Evolutionary conservation across 495 filamentous ascomycete species (phyloP).

Genomic region (Tuber brumale): DNA sequence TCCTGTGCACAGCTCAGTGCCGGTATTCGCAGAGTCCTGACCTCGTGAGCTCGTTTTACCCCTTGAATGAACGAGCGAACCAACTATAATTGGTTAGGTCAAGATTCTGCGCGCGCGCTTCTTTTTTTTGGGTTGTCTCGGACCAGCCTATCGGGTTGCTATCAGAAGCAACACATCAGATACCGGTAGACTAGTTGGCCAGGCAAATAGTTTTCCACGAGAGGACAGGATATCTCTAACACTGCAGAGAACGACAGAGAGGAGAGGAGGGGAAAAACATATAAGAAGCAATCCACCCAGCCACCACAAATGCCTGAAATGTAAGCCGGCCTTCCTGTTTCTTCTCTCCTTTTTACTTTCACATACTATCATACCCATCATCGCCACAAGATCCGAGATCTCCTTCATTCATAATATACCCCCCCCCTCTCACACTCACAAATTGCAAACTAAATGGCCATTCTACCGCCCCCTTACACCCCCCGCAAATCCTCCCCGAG

Average conservation of each 20-base stretch:
- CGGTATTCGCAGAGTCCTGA: neutral
- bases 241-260: neutral
- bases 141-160: neutral
- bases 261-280: neutral
- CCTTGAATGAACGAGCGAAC: neutral
- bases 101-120: neutral
- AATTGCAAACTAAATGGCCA: slow-evolving; percentile 27
- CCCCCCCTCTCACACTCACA: neutral
- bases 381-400: slow-evolving; percentile 3
- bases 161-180: neutral
- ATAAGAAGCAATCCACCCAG: slow-evolving; percentile 23
- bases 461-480: slow-evolving; percentile 42
- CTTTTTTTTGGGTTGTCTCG: neutral
- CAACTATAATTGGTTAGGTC: neutral
- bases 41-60: neutral
- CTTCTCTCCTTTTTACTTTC: slow-evolving; percentile 1
- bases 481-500: slow-evolving; percentile 16
- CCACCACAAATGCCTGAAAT: slow-evolving; percentile 21
- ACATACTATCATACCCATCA: neutral
- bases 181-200: neutral
- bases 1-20: neutral
- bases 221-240: neutral
- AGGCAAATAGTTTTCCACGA: neutral
- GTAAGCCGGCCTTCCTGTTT: slow-evolving; percentile 34
- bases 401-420: slow-evolving; percentile 11